Evolutionary conservation across 2,329 filamentous ascomycete species (phyloP), one percentile per base, ranked within the genome.

Genomic region (Coniochaeta ligniaria): DNA sequence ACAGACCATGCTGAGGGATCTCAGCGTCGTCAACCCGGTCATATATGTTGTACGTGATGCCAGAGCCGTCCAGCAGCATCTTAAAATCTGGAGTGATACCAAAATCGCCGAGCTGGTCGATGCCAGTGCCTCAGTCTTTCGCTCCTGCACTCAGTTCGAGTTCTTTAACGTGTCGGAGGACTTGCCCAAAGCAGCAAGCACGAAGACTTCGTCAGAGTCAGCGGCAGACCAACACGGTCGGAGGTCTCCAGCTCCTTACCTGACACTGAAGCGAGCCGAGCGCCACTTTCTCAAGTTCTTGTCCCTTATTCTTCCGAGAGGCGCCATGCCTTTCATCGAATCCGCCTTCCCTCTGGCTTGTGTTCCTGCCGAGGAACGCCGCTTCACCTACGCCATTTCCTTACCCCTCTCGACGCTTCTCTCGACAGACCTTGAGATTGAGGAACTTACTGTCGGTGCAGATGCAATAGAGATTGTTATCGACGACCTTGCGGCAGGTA

Each of bases 161-260:
- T 93, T 91, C 70, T 91, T 86, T 76, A 92, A 92, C 66, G 76
- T 90, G 17, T 87, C 87, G 1, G 88, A 91, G 68, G 76, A 74
- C 20, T 70, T 68, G 74, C 50, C 69, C 66, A 65, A 68, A 65
- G 28, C 68, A 31, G 59, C 57, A 8, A 58, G 36, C 61, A 56
- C 58, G 35, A 22, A 60, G n/a, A 58, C 62, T 22, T 58, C 67
- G 17, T 66, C 68, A 5, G 59, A 70, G 33, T 66, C 68, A 4
- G 66, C 67, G 8, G 66, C 69, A 1, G 63, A 66, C 4, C 70
- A 74, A 17, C 63, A 70, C 7, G 74, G 73, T 59, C 71, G 72
- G 60, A 71, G 75, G 59, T 74, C 75, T 1, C 76, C 79, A 0
- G 81, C 84, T 2, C 84, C 85, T 0, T 89, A 88, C 64, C 72